Evolutionary conservation across 805 yeast species (phyloP).

Genomic region (Yarrowia sp.): DNA sequence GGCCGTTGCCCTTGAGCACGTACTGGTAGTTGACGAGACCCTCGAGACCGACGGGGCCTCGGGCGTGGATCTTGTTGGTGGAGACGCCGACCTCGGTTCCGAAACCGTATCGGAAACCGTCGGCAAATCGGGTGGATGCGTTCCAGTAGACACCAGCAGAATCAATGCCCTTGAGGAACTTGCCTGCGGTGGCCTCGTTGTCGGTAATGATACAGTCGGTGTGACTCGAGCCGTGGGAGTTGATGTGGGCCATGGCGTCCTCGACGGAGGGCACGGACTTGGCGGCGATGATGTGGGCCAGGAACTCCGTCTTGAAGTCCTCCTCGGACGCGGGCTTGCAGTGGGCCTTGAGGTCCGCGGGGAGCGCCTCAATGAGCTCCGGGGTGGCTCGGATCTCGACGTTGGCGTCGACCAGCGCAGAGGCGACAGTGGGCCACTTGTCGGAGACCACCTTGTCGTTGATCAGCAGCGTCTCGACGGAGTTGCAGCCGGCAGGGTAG

Average conservation of each 20-base stretch:
- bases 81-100: constrained; percentile 99
- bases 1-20: constrained; percentile 89
- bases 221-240: constrained; percentile 90
- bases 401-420: constrained; percentile 54
- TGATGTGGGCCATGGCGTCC: constrained; percentile 83
- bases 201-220: constrained; percentile 91
- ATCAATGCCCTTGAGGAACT: constrained; percentile 80
- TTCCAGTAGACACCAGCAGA: constrained; percentile 98
- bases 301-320: constrained; percentile 80
- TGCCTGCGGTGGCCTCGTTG: constrained; percentile 64
- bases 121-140: constrained; percentile 95
- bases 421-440: constrained; percentile 33
- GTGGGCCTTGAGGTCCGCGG: constrained; percentile 14
- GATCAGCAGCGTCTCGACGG: constrained; percentile 81
- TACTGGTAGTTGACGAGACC: constrained; percentile 96
- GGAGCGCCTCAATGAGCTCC: constrained; percentile 32
- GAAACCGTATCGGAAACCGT: constrained; percentile 97
- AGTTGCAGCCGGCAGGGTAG: constrained; percentile 99
- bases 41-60: constrained; percentile 98
- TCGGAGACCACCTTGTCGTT: constrained; percentile 46
- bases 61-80: constrained; percentile 93
- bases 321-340: constrained; percentile 51
- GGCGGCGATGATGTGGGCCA: constrained; percentile 80
- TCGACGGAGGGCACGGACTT: constrained; percentile 55
- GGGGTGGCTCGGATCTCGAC: constrained; percentile 69